Base-by-base conservation (phyloP, 2,329 filamentous ascomycete genomes). In the Colletotrichum spinosum region DNA sequence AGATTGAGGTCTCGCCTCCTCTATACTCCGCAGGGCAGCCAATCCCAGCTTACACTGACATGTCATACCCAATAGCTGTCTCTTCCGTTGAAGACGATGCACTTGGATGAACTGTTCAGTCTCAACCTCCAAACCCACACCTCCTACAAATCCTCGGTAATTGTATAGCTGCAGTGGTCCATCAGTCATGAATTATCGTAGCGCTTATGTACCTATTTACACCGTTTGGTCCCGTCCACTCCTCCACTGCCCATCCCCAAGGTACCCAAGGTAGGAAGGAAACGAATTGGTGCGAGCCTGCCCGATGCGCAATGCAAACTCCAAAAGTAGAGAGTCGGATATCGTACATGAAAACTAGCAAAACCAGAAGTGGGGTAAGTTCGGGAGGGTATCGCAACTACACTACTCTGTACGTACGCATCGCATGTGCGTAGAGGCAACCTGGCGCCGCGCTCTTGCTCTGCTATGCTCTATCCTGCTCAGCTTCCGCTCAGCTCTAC, bases 321-420 rank as follows among this genome's bases (percentile, higher is more conserved):
- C 55, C 54, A 58, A 63, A 55, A 56, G 60, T 42, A 57, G 55
- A 56, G 57, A 62, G 60, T 50, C 58, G 60, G 59, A 66, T 68
- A 67, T 68, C 65, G 59, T 69, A 66, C 50, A 69, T 48, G 52
- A 51, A 61, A 65, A 62, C 58, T 52, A 62, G 62, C 56, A 57
- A 58, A 68, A 57, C 41, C 61, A 65, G 44, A 62, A 69, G 68
- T 61, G 60, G 68, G 59, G 60, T 60, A 48, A 25, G 25, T 25
- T 25, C 25, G 65, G 56, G 67, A 66, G 69, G 69, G 69, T 70
- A 70, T 70, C 69, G 67, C 67, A 63, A 64, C 60, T 58, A 55
- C 49, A 69, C 59, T 62, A 67, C 64, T 65, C 49, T 25, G 25
- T 25, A 25, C 25, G 25, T 5, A 25, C 25, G 25, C 25, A 25